A percentile compares a stretch with the other conserved stretches of the same genome.
Evolutionary conservation across 2,329 filamentous ascomycete species (phyloP).

Genomic region (Fusarium sp.): DNA sequence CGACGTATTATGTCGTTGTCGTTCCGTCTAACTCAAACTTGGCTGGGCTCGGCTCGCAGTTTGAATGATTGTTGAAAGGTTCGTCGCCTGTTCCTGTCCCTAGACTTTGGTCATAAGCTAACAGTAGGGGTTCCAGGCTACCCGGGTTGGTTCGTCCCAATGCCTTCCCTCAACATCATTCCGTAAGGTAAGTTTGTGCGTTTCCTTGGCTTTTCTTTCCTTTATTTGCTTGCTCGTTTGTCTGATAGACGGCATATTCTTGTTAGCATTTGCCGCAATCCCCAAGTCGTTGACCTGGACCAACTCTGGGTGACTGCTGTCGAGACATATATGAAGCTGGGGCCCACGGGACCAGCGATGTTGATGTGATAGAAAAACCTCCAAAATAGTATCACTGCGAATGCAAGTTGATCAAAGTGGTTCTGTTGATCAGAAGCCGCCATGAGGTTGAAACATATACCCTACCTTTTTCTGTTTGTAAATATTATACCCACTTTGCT

Average conservation of each 20-base stretch:
- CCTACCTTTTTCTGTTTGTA: constrained; percentile 5
- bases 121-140: neutral
- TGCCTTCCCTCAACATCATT: neutral
- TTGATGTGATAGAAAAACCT: neutral
- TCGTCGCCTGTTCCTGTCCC: neutral
- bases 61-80: neutral
- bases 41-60: constrained; percentile 8
- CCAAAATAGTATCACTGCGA: neutral
- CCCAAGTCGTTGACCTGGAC: neutral
- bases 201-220: neutral
- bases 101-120: neutral
- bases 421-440: constrained; percentile 6
- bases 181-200: neutral
- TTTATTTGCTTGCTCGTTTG: neutral
- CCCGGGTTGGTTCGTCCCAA: neutral
- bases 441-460: neutral
- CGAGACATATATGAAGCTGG: neutral
- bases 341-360: neutral
- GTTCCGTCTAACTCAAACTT: neutral
- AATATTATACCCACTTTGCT: constrained; percentile 2
- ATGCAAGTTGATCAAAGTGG: neutral
- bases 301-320: neutral
- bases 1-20: neutral
- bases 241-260: neutral
- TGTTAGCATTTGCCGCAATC: neutral